A percentile compares a stretch with the other conserved stretches of the same genome.
These are phyloP conservation scores for Magnaporthiopsis rhizophila DNA, from an alignment of 2,329 filamentous ascomycete species.

Conservation along the genomic window DNA sequence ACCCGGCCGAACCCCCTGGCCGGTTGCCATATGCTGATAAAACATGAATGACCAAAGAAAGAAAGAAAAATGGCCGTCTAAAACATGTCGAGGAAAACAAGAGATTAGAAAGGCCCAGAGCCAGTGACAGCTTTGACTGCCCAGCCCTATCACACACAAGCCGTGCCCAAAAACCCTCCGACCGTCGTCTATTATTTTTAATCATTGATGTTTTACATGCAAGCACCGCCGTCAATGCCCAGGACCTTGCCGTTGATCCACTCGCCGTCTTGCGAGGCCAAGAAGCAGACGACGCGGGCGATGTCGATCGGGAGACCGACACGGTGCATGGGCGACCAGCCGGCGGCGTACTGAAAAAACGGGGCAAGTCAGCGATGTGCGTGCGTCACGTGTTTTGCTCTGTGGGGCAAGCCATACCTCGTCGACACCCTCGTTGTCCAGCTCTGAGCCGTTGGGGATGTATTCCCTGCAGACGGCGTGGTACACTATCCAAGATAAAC, in stretches of 20 bases:
- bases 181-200: background rate
- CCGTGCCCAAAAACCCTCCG: too few relatives aligned
- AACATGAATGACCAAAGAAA: too few relatives aligned
- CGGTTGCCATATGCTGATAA: background rate
- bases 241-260: constrained; percentile 33
- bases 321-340: constrained; percentile 24
- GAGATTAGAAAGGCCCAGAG: background rate
- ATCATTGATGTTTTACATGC: constrained; percentile 12
- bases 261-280: constrained; percentile 24
- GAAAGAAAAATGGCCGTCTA: background rate
- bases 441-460: constrained; percentile 28
- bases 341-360: constrained; percentile 23
- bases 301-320: constrained; percentile 25
- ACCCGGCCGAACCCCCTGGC: background rate
- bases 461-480: constrained; percentile 28
- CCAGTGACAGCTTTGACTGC: background rate
- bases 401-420: constrained; percentile 10
- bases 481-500: constrained; percentile 21
- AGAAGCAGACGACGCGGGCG: constrained; percentile 23
- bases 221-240: constrained; percentile 16
- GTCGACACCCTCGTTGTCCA: constrained; percentile 16
- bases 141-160: too few relatives aligned
- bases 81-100: background rate
- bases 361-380: background rate
- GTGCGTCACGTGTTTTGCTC: background rate